Conservation (phyloP, 768 basidiomycete species). For the Phaeolepiota aurea region DNA sequence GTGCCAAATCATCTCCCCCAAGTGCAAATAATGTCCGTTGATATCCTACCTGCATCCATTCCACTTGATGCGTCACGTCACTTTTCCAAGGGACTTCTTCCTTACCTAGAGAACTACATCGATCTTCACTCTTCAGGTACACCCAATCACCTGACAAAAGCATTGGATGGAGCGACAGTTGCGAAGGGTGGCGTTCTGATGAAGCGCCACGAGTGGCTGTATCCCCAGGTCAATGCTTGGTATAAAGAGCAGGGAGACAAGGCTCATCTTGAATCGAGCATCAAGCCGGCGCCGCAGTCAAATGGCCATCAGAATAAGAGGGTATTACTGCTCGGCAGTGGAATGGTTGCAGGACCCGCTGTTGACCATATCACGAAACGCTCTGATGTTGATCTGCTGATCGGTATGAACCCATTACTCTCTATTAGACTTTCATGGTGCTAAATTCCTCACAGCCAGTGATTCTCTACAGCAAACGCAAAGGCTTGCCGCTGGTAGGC, state of each 20-base stretch:
- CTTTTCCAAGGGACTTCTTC: slow-evolving; percentile 59
- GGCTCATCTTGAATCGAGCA: background rate
- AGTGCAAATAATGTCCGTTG: slow-evolving; percentile 82
- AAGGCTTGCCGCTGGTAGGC: slow-evolving; percentile 30
- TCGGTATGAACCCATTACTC: slow-evolving; percentile 48
- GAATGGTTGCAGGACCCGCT: slow-evolving; percentile 93
- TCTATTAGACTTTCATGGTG: slow-evolving; percentile 5
- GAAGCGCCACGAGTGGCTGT: slow-evolving; percentile 51
- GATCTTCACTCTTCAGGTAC: slow-evolving; percentile 23
- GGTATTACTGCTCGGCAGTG: slow-evolving; percentile 80
- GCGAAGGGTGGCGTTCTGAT: slow-evolving; percentile 48
- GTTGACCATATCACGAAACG: slow-evolving; percentile 63
- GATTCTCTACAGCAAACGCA: slow-evolving; percentile 58
- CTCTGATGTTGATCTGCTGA: slow-evolving; percentile 56
- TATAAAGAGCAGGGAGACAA: slow-evolving; percentile 23
- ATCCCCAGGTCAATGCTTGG: slow-evolving; percentile 26
- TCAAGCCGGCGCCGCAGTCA: background rate
- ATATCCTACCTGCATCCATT: slow-evolving; percentile 83
- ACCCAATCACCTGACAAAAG: slow-evolving; percentile 22
- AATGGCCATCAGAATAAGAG: slow-evolving; percentile 38
- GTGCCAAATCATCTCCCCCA: slow-evolving; percentile 39
- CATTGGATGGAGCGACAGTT: slow-evolving; percentile 67
- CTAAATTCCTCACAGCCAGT: slow-evolving; percentile 44
- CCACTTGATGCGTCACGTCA: slow-evolving; percentile 74
- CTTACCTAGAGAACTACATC: slow-evolving; percentile 59